Evolutionary conservation across 139 green algal species (phyloP).

Genomic region (Pycnococcus provasolii): DNA sequence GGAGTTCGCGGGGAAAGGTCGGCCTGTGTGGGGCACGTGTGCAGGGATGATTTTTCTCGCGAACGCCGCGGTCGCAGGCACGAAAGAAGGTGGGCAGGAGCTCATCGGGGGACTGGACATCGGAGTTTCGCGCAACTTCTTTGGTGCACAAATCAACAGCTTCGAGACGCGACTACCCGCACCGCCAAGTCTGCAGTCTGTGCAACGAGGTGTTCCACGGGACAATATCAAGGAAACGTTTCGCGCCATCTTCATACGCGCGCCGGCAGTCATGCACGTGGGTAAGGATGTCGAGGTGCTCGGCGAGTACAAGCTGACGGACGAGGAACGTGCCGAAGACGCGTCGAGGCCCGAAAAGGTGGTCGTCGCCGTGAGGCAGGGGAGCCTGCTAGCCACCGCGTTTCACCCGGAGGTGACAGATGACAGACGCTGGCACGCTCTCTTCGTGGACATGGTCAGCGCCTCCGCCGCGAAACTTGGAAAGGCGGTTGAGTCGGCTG

Average conservation of each 20-base stretch:
- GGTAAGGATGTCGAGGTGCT: conserved; percentile 73
- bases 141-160: conserved; percentile 88
- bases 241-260: conserved; percentile 87
- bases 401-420: conserved; percentile 96
- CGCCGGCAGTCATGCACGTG: conserved; percentile 69
- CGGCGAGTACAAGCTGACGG: conserved; percentile 8
- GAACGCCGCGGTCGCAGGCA: conserved; percentile 50
- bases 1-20: conserved; percentile 41
- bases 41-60: conserved; percentile 97
- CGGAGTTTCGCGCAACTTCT: conserved; percentile 92
- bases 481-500: too few species aligned
- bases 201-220: neutral
- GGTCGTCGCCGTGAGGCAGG: conserved; percentile 71
- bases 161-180: conserved; percentile 77
- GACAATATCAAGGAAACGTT: conserved; percentile 28
- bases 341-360: conserved; percentile 32
- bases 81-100: conserved; percentile 85
- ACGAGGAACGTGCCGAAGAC: conserved; percentile 3
- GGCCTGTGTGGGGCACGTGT: conserved; percentile 94
- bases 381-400: conserved; percentile 76
- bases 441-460: conserved; percentile 75
- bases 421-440: conserved; percentile 76
- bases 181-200: conserved; percentile 38
- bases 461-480: too few species aligned
- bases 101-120: conserved; percentile 87